These are phyloP conservation scores for Vitis hybrid DNA, from an alignment of 177 flowering plant genomes.

Conservation along the genomic window DNA sequence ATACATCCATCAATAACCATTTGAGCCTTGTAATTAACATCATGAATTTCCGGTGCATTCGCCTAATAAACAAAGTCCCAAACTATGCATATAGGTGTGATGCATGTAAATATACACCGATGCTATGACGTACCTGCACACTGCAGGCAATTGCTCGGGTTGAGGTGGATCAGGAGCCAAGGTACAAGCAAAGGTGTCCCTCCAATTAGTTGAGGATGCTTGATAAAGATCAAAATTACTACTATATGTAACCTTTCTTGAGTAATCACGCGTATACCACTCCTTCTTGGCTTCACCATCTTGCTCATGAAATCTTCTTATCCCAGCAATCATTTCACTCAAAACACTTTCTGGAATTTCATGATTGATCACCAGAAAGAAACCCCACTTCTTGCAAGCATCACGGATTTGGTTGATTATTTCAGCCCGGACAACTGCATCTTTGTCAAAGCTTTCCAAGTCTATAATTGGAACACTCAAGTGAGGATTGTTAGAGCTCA, in stretches of 20 bases:
- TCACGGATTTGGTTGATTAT: constrained; percentile 23
- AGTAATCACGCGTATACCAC: constrained; percentile 30
- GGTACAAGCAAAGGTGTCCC: constrained; percentile 29
- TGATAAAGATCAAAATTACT: constrained; percentile 29
- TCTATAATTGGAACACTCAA: constrained; percentile 34
- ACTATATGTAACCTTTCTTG: constrained; percentile 16
- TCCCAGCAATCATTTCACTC: constrained; percentile 26
- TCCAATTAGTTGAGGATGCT: constrained; percentile 36
- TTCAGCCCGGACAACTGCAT: background rate
- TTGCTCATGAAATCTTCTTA: constrained; percentile 34
- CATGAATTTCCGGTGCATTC: no score
- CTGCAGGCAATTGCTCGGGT: constrained; percentile 27
- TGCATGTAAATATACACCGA: no score
- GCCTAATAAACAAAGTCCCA: no score
- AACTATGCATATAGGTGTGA: no score
- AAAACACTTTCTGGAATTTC: constrained; percentile 24
- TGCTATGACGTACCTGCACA: constrained; percentile 30
- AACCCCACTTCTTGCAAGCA: constrained; percentile 42
- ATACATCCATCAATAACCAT: no score
- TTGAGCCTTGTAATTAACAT: no score
- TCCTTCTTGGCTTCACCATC: constrained; percentile 27
- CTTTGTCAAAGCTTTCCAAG: constrained; percentile 18
- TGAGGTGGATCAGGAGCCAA: constrained; percentile 1
- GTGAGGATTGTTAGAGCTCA: background rate
- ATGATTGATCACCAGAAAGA: constrained; percentile 48